Percentiles rank a stretch among this genome's conserved stretches.
Conservation (phyloP, 805 yeast genomes). For the Yarrowia sp. region DNA sequence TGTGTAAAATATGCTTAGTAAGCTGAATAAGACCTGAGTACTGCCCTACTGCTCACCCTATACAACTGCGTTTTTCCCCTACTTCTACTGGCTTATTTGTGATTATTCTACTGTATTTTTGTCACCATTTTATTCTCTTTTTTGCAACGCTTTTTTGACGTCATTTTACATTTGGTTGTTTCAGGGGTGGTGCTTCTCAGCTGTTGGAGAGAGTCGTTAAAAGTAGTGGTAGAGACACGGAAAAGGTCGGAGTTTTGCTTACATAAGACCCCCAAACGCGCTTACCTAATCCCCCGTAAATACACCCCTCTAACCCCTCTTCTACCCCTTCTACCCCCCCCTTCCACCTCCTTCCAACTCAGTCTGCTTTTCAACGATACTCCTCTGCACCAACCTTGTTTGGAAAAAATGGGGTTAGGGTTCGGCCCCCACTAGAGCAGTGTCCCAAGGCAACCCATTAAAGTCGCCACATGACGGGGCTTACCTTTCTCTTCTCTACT, state of each 20-base stretch:
- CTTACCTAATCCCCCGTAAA: neutral
- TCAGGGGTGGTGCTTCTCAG: slow-evolving; percentile 5
- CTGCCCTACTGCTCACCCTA: too few species aligned
- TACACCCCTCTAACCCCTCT: neutral
- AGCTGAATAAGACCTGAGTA: too few species aligned
- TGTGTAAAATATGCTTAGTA: too few species aligned
- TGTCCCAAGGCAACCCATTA: slow-evolving; percentile 6
- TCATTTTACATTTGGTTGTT: slow-evolving; percentile 3
- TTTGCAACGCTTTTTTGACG: neutral
- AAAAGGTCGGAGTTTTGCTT: too few species aligned
- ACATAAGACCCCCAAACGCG: neutral
- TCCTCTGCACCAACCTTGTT: neutral
- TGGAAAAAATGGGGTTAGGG: slow-evolving; percentile 13
- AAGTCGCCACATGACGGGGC: slow-evolving; percentile 17
- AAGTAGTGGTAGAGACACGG: neutral
- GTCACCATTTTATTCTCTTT: too few species aligned
- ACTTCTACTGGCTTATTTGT: too few species aligned
- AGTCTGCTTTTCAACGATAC: neutral
- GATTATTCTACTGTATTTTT: too few species aligned
- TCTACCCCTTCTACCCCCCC: neutral
- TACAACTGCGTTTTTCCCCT: too few species aligned
- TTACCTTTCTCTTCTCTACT: neutral
- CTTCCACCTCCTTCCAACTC: neutral
- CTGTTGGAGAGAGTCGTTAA: neutral
- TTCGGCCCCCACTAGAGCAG: neutral